Evolutionary conservation across 1,139 yeast species (phyloP).

Genomic region (Kodamaea suecica): DNA sequence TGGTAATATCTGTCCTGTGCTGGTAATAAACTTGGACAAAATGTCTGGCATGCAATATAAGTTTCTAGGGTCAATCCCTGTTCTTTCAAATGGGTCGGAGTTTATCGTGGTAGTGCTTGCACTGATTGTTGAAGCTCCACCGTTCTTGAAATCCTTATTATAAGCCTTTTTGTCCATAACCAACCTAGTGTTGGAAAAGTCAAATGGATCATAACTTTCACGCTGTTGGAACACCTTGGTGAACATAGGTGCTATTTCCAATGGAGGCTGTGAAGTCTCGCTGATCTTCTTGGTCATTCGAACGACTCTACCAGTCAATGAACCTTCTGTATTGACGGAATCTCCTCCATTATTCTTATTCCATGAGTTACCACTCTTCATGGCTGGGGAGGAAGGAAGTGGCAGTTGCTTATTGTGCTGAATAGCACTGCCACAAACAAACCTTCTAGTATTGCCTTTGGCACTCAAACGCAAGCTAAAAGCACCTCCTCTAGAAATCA

Average conservation of each 20-base stretch:
- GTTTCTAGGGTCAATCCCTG: conserved; percentile 61
- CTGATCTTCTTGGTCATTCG: conserved; percentile 32
- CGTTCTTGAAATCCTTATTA: conserved; percentile 11
- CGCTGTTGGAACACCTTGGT: conserved; percentile 42
- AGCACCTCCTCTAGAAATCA: no score
- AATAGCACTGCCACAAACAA: no score
- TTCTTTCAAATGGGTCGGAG: conserved; percentile 46
- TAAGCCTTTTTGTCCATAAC: conserved; percentile 33
- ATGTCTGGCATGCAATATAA: conserved; percentile 65
- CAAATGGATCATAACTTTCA: conserved; percentile 68
- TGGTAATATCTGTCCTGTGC: conserved; percentile 67
- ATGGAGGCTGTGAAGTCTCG: conserved; percentile 26
- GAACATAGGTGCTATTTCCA: conserved; percentile 29
- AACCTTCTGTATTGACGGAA: conserved; percentile 3
- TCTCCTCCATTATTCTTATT: conserved; percentile 16
- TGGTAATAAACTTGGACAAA: conserved; percentile 54
- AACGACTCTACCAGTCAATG: conserved; percentile 22
- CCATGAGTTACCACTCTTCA: conserved; percentile 34
- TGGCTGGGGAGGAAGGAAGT: conserved; percentile 31
- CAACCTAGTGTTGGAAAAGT: conserved; percentile 58
- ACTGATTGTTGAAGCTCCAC: conserved; percentile 7
- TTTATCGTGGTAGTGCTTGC: conserved; percentile 13
- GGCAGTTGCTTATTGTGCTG: conserved; percentile 5
- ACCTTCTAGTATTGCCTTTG: no score
- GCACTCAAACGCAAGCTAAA: no score